A percentile compares a stretch with the other conserved stretches of the same genome.
These are phyloP conservation scores for Smittium culicis DNA, from an alignment of 371 early-diverging fungal species.

Conservation along the genomic window DNA sequence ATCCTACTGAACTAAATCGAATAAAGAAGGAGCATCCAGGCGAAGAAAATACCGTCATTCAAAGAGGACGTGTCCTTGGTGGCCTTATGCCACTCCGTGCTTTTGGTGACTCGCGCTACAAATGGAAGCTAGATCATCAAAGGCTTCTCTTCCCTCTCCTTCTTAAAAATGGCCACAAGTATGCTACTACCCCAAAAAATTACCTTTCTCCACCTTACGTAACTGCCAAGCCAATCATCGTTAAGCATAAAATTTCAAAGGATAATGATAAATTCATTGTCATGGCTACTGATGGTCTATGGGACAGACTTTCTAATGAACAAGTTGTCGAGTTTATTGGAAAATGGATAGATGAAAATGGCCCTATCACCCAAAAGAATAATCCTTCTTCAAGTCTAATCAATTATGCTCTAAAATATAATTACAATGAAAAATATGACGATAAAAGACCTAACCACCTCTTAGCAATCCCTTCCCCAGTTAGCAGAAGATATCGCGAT, in stretches of 20 bases:
- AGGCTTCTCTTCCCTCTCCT: slow-evolving; percentile 38
- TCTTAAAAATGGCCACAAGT: slow-evolving; percentile 22
- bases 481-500: slow-evolving; percentile 66
- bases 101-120: slow-evolving; percentile 71
- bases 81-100: slow-evolving; percentile 60
- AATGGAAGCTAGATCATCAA: slow-evolving; percentile 54
- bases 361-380: background rate
- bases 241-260: slow-evolving; percentile 43
- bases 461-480: slow-evolving; percentile 42
- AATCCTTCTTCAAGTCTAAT: slow-evolving; percentile 82
- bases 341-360: slow-evolving; percentile 31
- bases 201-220: slow-evolving; percentile 85
- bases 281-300: slow-evolving; percentile 87
- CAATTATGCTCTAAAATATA: slow-evolving; percentile 47
- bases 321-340: slow-evolving; percentile 49
- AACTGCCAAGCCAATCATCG: slow-evolving; percentile 73
- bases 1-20: slow-evolving; percentile 44
- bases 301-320: slow-evolving; percentile 67
- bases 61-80: slow-evolving; percentile 55
- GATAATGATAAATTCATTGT: slow-evolving; percentile 65
- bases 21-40: slow-evolving; percentile 62
- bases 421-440: slow-evolving; percentile 34
- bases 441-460: slow-evolving; percentile 26
- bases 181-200: slow-evolving; percentile 42
- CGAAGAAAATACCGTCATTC: slow-evolving; percentile 47